These are phyloP conservation scores for Papiliotrema flavescens DNA, from an alignment of 1,284 basidiomycete species.

Conservation along the genomic window DNA sequence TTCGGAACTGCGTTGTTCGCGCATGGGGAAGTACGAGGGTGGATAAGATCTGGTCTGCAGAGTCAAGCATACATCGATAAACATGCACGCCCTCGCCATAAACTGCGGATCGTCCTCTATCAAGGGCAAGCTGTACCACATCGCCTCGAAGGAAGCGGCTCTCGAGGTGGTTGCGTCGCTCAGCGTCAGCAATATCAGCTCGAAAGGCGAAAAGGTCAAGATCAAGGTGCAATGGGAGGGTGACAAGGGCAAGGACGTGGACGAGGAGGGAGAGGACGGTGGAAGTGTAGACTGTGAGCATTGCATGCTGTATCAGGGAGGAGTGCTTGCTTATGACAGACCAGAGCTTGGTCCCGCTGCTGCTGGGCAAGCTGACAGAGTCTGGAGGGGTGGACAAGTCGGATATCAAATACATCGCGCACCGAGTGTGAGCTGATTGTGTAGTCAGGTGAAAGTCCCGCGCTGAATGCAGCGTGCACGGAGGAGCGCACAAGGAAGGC, in stretches of 20 bases:
- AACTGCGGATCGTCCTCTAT: conserved; percentile 52
- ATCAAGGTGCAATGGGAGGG: conserved; percentile 33
- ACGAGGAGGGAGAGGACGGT: conserved; percentile 38
- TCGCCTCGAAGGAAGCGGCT: conserved; percentile 15
- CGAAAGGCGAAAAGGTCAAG: conserved; percentile 43
- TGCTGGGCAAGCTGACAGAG: conserved; percentile 39
- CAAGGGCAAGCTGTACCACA: conserved; percentile 47
- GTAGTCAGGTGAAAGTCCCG: neutral
- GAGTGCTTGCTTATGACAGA: conserved; percentile 27
- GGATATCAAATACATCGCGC: conserved; percentile 47
- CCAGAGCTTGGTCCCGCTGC: conserved; percentile 35
- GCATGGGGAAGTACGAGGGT: neutral
- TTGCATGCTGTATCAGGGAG: neutral
- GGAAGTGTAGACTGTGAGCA: conserved; percentile 39
- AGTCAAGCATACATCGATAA: neutral
- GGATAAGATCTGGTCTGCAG: neutral
- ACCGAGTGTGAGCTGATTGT: conserved; percentile 41
- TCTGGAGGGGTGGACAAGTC: conserved; percentile 29
- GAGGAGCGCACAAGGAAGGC: conserved; percentile 67
- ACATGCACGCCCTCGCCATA: conserved; percentile 44
- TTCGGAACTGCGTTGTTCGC: neutral
- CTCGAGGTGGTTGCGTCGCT: conserved; percentile 29
- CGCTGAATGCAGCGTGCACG: conserved; percentile 61
- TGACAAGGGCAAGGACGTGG: conserved; percentile 25
- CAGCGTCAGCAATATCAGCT: conserved; percentile 43